Evolutionary conservation across 1,139 yeast genomes (phyloP).

Genomic region (Arxiozyma heterogenica): DNA sequence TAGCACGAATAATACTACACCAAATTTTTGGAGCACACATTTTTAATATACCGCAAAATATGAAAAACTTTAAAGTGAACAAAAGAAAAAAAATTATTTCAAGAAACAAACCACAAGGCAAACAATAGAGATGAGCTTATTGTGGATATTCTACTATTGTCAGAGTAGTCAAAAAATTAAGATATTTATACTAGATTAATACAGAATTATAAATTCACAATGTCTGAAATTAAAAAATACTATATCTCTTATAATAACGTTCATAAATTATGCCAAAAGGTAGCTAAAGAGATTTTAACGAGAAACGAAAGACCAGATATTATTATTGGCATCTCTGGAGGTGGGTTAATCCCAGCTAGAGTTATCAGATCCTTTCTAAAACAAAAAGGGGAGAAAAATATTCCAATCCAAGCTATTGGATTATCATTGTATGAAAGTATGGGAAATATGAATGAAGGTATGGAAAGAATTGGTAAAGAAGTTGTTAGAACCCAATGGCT

Average conservation of each 20-base stretch:
- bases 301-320: conserved; percentile 65
- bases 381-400: conserved; percentile 77
- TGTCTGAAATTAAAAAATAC: conserved; percentile 38
- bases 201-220: background rate
- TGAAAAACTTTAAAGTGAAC: background rate
- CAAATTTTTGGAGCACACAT: background rate
- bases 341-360: conserved; percentile 95
- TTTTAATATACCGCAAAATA: background rate
- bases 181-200: background rate
- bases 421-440: conserved; percentile 81
- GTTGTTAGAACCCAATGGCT: conserved; percentile 96
- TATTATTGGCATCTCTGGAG: conserved; percentile 85
- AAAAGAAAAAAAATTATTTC: no score
- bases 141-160: no score
- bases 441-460: conserved; percentile 48
- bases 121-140: no score
- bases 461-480: conserved; percentile 68
- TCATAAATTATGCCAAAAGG: conserved; percentile 85
- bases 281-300: conserved; percentile 60
- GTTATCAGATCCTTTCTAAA: conserved; percentile 85
- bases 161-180: no score
- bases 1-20: background rate
- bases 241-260: conserved; percentile 87
- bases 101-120: no score
- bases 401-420: conserved; percentile 90